Evolutionary conservation across 306 rosid species (phyloP).

Genomic region (Vigna mungo): DNA sequence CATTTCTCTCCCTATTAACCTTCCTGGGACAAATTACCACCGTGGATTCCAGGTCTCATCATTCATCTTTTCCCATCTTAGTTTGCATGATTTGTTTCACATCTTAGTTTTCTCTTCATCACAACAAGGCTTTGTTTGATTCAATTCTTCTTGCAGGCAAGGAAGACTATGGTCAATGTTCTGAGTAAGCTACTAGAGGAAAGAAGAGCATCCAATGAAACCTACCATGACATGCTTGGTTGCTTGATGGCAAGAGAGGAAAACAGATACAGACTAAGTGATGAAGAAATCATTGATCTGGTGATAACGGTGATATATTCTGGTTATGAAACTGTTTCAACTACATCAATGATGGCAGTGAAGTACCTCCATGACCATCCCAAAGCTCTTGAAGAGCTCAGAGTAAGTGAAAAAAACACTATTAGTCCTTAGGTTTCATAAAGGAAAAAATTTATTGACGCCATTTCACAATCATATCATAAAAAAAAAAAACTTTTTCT

Average conservation of each 20-base stretch:
- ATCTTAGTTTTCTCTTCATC: neutral
- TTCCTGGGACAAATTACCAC: constrained; percentile 89
- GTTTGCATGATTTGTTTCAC: constrained; percentile 1
- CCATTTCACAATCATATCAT: too few species aligned
- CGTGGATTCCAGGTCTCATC: constrained; percentile 74
- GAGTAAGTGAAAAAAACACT: constrained; percentile 62
- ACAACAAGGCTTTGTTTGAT: constrained; percentile 1
- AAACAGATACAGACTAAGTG: constrained; percentile 60
- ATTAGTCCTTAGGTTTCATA: neutral
- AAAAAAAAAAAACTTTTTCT: too few species aligned
- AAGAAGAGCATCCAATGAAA: constrained; percentile 70
- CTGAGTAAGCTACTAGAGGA: constrained; percentile 64
- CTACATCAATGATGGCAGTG: constrained; percentile 99
- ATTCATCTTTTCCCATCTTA: constrained; percentile 3
- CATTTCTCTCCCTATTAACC: constrained; percentile 84
- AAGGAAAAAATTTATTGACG: too few species aligned
- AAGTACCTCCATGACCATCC: constrained; percentile 95
- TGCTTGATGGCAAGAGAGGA: constrained; percentile 70
- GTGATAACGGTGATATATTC: constrained; percentile 84
- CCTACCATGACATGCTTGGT: constrained; percentile 74
- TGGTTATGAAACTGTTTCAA: constrained; percentile 97
- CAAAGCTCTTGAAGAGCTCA: constrained; percentile 79
- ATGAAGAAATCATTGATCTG: constrained; percentile 88
- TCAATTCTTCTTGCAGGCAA: constrained; percentile 65
- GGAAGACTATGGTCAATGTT: constrained; percentile 75